Evolutionary conservation across 73 alveolate species (phyloP).

Genomic region (Tetrahymena elliotti): DNA sequence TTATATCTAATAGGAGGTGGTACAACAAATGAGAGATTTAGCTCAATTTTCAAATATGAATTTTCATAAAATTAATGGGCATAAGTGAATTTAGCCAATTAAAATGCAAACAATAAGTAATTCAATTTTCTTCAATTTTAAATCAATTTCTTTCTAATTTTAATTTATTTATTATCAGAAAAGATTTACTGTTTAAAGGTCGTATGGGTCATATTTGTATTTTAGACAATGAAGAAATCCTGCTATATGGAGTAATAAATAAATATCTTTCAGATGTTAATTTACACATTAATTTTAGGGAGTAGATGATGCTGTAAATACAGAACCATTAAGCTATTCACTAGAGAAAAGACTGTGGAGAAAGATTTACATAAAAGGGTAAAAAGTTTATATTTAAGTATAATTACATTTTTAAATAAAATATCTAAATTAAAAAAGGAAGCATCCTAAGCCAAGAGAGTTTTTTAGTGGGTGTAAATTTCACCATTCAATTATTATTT

Average conservation of each 20-base stretch:
- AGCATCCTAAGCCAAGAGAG: constrained; percentile 10
- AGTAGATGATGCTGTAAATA: constrained; percentile 17
- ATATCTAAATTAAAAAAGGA: too few species aligned
- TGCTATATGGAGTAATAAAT: not conserved
- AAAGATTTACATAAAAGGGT: not conserved
- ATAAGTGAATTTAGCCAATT: constrained; percentile 9
- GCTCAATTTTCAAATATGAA: constrained; percentile 13
- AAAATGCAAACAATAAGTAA: not conserved
- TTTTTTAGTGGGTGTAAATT: constrained; percentile 13
- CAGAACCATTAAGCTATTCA: constrained; percentile 13
- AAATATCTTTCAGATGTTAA: not conserved
- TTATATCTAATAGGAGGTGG: constrained; percentile 31
- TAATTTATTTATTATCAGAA: constrained; percentile 2
- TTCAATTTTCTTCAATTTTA: not conserved
- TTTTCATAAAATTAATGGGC: not conserved
- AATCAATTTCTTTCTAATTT: not conserved
- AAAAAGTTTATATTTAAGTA: not conserved
- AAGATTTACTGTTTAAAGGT: constrained; percentile 27
- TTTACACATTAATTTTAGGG: not conserved
- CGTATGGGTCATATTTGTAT: constrained; percentile 35
- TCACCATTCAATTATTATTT: not conserved
- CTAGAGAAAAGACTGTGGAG: constrained; percentile 6
- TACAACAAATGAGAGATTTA: constrained; percentile 28
- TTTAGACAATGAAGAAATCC: not conserved
- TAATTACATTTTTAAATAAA: too few species aligned